Conservation (phyloP, 371 early-diverging fungal genomes). For the Saksenaea oblongispora region DNA sequence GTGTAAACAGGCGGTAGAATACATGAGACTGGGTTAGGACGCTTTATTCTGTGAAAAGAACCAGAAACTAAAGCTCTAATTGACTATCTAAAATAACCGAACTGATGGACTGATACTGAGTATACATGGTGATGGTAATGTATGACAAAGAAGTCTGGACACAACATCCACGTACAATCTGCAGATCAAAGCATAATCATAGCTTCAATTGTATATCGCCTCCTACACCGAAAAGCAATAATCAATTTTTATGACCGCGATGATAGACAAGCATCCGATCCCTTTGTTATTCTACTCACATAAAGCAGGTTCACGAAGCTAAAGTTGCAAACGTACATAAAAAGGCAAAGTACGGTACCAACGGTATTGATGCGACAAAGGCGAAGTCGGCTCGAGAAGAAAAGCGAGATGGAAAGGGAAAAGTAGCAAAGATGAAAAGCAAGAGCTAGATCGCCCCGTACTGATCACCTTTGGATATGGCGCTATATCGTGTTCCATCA, state of each 20-base stretch:
- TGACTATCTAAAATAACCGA: too few species aligned
- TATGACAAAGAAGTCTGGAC: too few species aligned
- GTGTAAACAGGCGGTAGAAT: too few species aligned
- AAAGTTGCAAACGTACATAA: constrained; percentile 5
- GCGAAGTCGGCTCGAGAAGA: background rate
- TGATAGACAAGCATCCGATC: background rate
- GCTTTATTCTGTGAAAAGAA: too few species aligned
- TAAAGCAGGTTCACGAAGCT: constrained; percentile 4
- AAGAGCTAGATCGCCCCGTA: background rate
- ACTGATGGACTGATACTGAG: too few species aligned
- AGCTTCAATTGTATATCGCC: constrained; percentile 7
- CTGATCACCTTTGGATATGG: background rate
- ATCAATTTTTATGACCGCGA: background rate
- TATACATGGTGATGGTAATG: too few species aligned
- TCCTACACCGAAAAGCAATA: background rate
- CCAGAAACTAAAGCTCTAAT: too few species aligned
- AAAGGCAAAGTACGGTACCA: background rate
- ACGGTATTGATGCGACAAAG: background rate
- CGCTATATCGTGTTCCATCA: background rate
- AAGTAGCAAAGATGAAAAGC: background rate
- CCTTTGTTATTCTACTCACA: background rate
- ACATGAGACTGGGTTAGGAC: too few species aligned
- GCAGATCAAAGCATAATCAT: background rate
- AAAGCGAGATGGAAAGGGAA: background rate
- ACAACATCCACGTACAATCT: background rate